These are phyloP conservation scores for Fomitopsis schrenkii DNA, from an alignment of 1,284 basidiomycete genomes.

Conservation along the genomic window DNA sequence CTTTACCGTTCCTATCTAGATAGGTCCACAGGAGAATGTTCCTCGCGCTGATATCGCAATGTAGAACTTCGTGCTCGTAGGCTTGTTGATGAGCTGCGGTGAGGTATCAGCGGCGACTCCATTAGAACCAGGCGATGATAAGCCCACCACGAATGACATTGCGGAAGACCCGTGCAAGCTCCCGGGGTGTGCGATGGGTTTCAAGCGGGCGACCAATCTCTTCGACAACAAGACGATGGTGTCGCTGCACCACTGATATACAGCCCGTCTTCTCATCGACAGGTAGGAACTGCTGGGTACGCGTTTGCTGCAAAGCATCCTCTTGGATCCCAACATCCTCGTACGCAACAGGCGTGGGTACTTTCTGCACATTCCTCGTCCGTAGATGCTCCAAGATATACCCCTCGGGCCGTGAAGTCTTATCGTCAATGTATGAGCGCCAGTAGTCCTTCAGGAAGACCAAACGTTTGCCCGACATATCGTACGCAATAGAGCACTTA, in stretches of 20 bases:
- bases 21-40: no score
- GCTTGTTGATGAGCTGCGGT: conserved; percentile 1
- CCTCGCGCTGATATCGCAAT: no score
- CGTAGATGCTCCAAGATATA: not conserved
- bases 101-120: no score
- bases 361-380: not conserved
- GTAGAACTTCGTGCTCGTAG: not conserved
- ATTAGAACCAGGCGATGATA: no score
- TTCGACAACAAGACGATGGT: conserved; percentile 5
- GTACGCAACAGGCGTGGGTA: conserved; percentile 5
- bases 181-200: not conserved
- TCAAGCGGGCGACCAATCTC: conserved; percentile 6
- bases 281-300: not conserved
- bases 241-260: not conserved
- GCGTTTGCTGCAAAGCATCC: not conserved
- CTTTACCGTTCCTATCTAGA: no score
- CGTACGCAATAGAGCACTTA: not conserved
- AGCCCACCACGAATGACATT: conserved; percentile 2
- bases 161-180: not conserved
- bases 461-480: not conserved
- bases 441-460: conserved; percentile 4
- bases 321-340: not conserved
- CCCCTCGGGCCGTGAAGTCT: not conserved
- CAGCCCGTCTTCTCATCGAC: not conserved
- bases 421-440: not conserved